Conservation (phyloP, 768 basidiomycete species). For the Boletus subparvulus region DNA sequence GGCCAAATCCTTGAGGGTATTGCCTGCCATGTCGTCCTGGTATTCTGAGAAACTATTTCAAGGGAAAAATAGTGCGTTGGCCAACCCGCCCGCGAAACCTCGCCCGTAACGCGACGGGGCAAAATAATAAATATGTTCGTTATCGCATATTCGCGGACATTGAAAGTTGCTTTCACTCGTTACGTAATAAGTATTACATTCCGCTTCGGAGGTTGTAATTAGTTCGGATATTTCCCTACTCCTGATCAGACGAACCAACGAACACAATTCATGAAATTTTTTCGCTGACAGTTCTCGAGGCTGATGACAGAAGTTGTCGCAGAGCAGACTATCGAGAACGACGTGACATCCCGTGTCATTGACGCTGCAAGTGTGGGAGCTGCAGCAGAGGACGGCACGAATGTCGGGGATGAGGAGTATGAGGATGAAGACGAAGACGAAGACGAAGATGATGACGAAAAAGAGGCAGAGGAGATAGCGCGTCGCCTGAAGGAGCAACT, state of each 20-base stretch:
- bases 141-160: conserved; percentile 24
- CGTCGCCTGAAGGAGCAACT: conserved; percentile 72
- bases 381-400: conserved; percentile 28
- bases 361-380: background rate
- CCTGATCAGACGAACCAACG: conserved; percentile 1
- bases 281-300: conserved; percentile 3
- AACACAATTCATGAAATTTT: conserved; percentile 5
- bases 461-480: conserved; percentile 74
- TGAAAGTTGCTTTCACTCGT: background rate
- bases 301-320: conserved; percentile 15
- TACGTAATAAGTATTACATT: conserved; percentile 7
- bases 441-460: conserved; percentile 49
- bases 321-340: conserved; percentile 3
- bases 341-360: background rate
- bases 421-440: conserved; percentile 58
- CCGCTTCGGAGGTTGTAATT: conserved; percentile 10
- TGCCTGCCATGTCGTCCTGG: conserved; percentile 32
- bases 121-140: background rate
- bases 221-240: conserved; percentile 1
- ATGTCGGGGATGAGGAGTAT: conserved; percentile 43
- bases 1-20: conserved; percentile 81
- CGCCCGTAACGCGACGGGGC: conserved; percentile 1
- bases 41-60: conserved; percentile 4
- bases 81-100: background rate
- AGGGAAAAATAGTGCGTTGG: background rate